Conservation (phyloP, 441 rosid species). For the Biscutella laevigata region DNA sequence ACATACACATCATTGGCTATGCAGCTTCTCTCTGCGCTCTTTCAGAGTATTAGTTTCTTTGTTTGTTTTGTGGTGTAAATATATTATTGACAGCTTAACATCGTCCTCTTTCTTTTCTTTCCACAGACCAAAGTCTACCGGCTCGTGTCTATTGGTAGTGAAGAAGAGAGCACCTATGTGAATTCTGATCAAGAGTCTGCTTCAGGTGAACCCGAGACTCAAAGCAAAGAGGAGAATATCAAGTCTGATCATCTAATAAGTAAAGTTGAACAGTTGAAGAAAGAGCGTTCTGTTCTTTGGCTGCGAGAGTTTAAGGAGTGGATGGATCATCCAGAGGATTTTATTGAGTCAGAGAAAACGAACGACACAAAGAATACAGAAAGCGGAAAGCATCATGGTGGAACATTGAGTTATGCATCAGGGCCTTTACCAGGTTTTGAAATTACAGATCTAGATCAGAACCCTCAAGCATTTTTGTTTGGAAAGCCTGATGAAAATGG, state of each 20-base stretch:
- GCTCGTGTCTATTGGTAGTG: slow-evolving; percentile 73
- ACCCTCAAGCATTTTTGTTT: slow-evolving; percentile 29
- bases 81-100: slow-evolving; percentile 5
- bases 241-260: slow-evolving; percentile 74
- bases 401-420: slow-evolving; percentile 40
- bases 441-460: slow-evolving; percentile 38
- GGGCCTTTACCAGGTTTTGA: slow-evolving; percentile 46
- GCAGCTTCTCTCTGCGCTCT: slow-evolving; percentile 14
- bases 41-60: slow-evolving; percentile 15
- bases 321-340: slow-evolving; percentile 67
- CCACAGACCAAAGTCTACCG: slow-evolving; percentile 66
- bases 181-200: slow-evolving; percentile 71
- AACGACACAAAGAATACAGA: slow-evolving; percentile 29
- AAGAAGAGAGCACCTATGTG: slow-evolving; percentile 51
- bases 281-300: slow-evolving; percentile 85
- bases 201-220: slow-evolving; percentile 64
- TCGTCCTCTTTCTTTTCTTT: slow-evolving; percentile 14
- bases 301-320: slow-evolving; percentile 88
- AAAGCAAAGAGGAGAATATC: slow-evolving; percentile 49
- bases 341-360: slow-evolving; percentile 31
- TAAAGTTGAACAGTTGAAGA: slow-evolving; percentile 81
- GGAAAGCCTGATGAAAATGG: slow-evolving; percentile 39
- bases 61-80: slow-evolving; percentile 14
- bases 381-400: slow-evolving; percentile 37
- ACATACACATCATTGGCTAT: not conserved